A percentile compares a stretch with the other conserved stretches of the same genome.
Evolutionary conservation across 2,329 filamentous ascomycete genomes (phyloP).

Genomic region (Penicillium crustosum): DNA sequence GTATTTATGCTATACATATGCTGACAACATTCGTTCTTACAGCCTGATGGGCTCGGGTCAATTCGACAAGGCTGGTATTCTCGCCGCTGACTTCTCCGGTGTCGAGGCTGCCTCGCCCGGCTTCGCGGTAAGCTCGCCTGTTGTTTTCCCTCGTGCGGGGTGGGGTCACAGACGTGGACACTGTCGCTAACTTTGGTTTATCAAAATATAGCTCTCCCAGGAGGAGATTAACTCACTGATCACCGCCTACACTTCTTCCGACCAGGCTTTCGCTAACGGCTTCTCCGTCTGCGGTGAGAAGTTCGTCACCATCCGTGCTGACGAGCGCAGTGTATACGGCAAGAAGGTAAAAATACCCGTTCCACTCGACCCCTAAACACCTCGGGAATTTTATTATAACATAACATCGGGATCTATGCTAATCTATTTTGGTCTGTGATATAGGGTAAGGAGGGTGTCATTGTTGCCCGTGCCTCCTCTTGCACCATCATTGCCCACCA

Average conservation of each 20-base stretch:
- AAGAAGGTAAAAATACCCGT: constrained; percentile 64
- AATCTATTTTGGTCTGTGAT: constrained; percentile 11
- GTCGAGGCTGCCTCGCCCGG: constrained; percentile 70
- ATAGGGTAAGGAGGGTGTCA: constrained; percentile 75
- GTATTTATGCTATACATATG: neutral
- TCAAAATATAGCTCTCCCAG: constrained; percentile 48
- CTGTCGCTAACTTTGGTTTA: neutral
- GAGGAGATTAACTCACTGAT: constrained; percentile 58
- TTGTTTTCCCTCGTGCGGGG: constrained; percentile 9
- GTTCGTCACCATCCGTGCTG: constrained; percentile 73
- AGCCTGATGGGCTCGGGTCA: constrained; percentile 79
- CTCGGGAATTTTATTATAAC: neutral
- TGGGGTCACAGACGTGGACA: neutral
- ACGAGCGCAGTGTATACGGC: constrained; percentile 77
- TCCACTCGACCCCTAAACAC: constrained; percentile 26
- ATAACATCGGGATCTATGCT: neutral
- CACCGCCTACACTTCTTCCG: constrained; percentile 52
- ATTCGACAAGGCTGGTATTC: constrained; percentile 80
- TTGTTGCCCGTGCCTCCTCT: constrained; percentile 82
- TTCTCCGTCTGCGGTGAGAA: constrained; percentile 73
- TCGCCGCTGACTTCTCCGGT: constrained; percentile 76
- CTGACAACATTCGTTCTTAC: constrained; percentile 21
- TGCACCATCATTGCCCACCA: constrained; percentile 89
- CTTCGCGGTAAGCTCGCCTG: constrained; percentile 65
- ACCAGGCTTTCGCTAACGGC: constrained; percentile 58